These are phyloP conservation scores for Pythium folliculosum DNA, from an alignment of 352 stramenopile species.

Conservation along the genomic window DNA sequence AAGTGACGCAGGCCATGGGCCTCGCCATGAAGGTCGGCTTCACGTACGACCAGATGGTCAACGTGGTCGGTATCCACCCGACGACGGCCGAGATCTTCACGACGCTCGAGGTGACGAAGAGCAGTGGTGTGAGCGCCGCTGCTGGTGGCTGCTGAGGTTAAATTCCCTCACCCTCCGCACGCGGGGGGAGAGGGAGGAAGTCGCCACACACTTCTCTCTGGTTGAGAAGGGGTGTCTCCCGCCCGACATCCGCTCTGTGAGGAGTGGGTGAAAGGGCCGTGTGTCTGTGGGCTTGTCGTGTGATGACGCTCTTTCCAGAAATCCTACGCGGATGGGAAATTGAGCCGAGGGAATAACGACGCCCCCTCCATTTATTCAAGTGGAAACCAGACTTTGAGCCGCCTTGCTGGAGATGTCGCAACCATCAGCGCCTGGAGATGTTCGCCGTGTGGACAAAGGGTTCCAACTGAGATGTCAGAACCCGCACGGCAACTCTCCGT, in stretches of 20 bases:
- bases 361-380: neutral
- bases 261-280: constrained; percentile 2
- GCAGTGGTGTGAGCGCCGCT: constrained; percentile 90
- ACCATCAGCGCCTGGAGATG: neutral
- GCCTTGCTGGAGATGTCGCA: constrained; percentile 13
- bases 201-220: neutral
- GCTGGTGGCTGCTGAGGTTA: constrained; percentile 96
- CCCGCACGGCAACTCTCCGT: neutral
- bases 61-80: constrained; percentile 96
- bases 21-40: constrained; percentile 94
- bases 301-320: constrained; percentile 83
- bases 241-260: neutral
- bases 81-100: constrained; percentile 96
- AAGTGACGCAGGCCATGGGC: constrained; percentile 94
- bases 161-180: constrained; percentile 43
- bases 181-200: constrained; percentile 24
- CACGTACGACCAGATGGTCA: constrained; percentile 92
- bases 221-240: neutral
- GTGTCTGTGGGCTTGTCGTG: constrained; percentile 39
- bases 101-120: constrained; percentile 94
- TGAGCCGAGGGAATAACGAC: constrained; percentile 56
- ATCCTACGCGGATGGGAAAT: constrained; percentile 71
- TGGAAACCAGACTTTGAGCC: constrained; percentile 8
- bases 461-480: too few species aligned
- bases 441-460: neutral